A percentile compares a stretch with the other conserved stretches of the same genome.
Conservation (phyloP, 345 rosid genomes). For the Combretum micranthum region DNA sequence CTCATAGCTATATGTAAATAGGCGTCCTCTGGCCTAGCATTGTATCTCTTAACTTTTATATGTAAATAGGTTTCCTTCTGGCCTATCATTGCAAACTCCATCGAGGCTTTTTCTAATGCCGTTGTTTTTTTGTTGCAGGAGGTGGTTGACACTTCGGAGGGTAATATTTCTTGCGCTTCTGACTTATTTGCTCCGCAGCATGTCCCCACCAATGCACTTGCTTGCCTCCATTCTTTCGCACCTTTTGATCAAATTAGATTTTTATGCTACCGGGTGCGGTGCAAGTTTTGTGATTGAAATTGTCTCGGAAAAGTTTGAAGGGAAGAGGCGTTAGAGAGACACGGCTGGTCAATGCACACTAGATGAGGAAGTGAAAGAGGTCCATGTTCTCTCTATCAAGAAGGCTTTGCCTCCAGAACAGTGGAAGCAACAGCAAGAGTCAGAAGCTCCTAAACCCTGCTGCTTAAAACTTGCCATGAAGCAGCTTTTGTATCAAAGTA, state of each 20-base stretch:
- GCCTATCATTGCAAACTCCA: not conserved
- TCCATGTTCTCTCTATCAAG: conserved; percentile 84
- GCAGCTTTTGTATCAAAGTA: too few species aligned
- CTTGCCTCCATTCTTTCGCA: too few species aligned
- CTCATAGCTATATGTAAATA: too few species aligned
- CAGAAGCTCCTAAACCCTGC: conserved; percentile 30
- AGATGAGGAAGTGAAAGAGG: conserved; percentile 78
- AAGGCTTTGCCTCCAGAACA: conserved; percentile 66
- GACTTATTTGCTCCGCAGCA: not conserved
- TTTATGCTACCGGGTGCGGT: conserved; percentile 50
- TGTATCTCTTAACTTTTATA: too few species aligned
- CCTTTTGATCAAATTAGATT: not conserved
- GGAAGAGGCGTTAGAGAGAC: conserved; percentile 84
- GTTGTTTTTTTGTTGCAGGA: conserved; percentile 44
- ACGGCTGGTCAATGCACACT: conserved; percentile 68
- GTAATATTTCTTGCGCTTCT: conserved; percentile 29
- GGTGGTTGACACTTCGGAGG: conserved; percentile 87
- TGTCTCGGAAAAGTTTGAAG: conserved; percentile 67
- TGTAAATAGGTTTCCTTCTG: not conserved
- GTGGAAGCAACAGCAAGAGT: conserved; percentile 60
- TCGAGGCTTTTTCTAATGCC: not conserved
- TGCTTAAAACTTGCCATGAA: conserved; percentile 8
- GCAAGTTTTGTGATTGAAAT: conserved; percentile 74
- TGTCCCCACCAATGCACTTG: not conserved
- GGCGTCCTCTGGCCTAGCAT: too few species aligned